Evolutionary conservation across 768 basidiomycete species (phyloP).

Genomic region (Lentinula boryana): DNA sequence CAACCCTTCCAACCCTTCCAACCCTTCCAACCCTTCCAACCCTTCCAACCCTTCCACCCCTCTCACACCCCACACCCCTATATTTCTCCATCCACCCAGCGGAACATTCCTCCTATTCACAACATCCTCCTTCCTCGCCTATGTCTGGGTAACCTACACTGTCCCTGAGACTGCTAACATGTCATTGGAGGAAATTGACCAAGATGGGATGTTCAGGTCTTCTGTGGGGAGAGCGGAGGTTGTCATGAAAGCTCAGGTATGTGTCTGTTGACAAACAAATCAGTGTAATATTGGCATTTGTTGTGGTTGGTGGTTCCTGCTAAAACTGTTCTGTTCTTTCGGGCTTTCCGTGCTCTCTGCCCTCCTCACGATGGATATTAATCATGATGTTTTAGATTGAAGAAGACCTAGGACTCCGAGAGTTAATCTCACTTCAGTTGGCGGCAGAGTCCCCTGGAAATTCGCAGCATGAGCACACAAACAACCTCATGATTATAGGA

Average conservation of each 20-base stretch:
- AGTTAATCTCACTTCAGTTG: neutral
- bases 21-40: too few species aligned
- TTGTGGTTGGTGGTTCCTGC: too few species aligned
- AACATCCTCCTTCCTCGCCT: slow-evolving; percentile 56
- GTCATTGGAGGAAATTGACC: slow-evolving; percentile 71
- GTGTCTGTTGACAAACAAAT: neutral
- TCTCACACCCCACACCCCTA: neutral
- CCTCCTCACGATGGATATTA: neutral
- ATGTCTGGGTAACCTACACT: slow-evolving; percentile 62
- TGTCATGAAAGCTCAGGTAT: slow-evolving; percentile 47
- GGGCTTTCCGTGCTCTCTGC: too few species aligned
- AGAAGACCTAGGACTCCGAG: neutral
- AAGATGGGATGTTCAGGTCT: slow-evolving; percentile 45
- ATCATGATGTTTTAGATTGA: neutral
- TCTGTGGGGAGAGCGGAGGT: slow-evolving; percentile 52
- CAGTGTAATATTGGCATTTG: too few species aligned
- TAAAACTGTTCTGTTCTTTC: too few species aligned
- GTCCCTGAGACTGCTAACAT: slow-evolving; percentile 78
- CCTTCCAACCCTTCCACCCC: too few species aligned
- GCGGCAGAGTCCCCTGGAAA: too few species aligned
- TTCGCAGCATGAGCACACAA: too few species aligned
- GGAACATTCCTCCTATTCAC: slow-evolving; percentile 67
- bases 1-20: too few species aligned
- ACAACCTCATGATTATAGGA: too few species aligned
- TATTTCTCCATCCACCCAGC: slow-evolving; percentile 23